phyloP scores from a whole-genome alignment of 495 filamentous ascomycete genomes.

The Pyronema domesticum region DNA sequence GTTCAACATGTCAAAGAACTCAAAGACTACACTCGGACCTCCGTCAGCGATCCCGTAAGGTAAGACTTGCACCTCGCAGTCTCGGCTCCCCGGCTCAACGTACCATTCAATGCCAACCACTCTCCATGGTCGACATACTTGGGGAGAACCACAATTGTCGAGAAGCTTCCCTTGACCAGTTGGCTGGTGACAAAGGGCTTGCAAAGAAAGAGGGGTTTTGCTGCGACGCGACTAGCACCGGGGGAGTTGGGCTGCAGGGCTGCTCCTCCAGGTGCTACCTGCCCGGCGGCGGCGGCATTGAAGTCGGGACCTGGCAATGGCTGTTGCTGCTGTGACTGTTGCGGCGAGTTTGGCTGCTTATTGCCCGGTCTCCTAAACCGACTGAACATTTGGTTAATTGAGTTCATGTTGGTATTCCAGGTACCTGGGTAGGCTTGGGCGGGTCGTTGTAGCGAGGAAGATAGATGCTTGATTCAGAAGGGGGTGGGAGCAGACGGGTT shows the following conservation, averaged over 20 bases:
- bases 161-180: slow-evolving; percentile 55
- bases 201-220: slow-evolving; percentile 24
- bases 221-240: slow-evolving; percentile 11
- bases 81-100: background rate
- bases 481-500: background rate
- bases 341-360: background rate
- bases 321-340: background rate
- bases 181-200: slow-evolving; percentile 26
- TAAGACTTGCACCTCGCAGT: too few species aligned
- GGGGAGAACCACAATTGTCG: slow-evolving; percentile 56
- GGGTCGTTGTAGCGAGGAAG: background rate
- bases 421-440: background rate
- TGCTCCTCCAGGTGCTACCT: background rate
- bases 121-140: slow-evolving; percentile 57
- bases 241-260: slow-evolving; percentile 1
- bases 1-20: slow-evolving; percentile 25
- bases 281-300: background rate
- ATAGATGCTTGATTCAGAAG: background rate
- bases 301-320: background rate
- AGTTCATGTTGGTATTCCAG: background rate
- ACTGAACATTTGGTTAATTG: slow-evolving; percentile 3
- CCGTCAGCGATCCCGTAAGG: background rate
- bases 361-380: background rate
- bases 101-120: slow-evolving; percentile 43
- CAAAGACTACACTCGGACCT: slow-evolving; percentile 14